These are phyloP conservation scores for Fusarium coffeatum DNA, from an alignment of 2,329 filamentous ascomycete genomes.

Conservation along the genomic window DNA sequence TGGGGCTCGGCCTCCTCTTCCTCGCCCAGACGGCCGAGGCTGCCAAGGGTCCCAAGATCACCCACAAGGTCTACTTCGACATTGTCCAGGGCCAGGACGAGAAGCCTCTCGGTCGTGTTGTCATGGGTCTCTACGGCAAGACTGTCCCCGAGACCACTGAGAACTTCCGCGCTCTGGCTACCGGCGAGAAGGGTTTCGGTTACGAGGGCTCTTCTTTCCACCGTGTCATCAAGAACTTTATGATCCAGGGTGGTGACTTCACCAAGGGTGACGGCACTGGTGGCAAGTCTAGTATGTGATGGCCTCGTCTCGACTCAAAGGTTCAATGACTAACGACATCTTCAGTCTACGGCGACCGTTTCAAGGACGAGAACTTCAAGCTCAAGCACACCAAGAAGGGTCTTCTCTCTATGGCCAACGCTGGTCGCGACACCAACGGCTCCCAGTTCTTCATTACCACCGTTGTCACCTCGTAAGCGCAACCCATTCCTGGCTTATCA, in stretches of 20 bases:
- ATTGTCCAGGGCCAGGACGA: conserved; percentile 83
- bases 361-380: conserved; percentile 95
- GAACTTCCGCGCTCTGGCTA: conserved; percentile 84
- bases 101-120: conserved; percentile 77
- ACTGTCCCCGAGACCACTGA: conserved; percentile 80
- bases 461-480: conserved; percentile 75
- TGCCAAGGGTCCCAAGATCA: conserved; percentile 92
- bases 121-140: conserved; percentile 88
- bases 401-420: conserved; percentile 86
- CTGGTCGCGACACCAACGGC: conserved; percentile 86
- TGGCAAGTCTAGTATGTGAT: conserved; percentile 80
- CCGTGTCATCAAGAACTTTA: conserved; percentile 90
- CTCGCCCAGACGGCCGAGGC: conserved; percentile 80
- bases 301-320: background rate
- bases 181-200: conserved; percentile 87
- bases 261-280: conserved; percentile 84
- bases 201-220: conserved; percentile 87
- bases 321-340: conserved; percentile 35
- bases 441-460: conserved; percentile 94
- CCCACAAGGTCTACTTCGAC: conserved; percentile 93
- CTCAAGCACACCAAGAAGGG: conserved; percentile 90
- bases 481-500: background rate
- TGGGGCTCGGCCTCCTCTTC: conserved; percentile 79
- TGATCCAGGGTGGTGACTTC: conserved; percentile 93
- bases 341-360: conserved; percentile 84